These are phyloP conservation scores for Saccharum spontaneum DNA, from an alignment of 176 grass and related monocot genomes.

Conservation along the genomic window DNA sequence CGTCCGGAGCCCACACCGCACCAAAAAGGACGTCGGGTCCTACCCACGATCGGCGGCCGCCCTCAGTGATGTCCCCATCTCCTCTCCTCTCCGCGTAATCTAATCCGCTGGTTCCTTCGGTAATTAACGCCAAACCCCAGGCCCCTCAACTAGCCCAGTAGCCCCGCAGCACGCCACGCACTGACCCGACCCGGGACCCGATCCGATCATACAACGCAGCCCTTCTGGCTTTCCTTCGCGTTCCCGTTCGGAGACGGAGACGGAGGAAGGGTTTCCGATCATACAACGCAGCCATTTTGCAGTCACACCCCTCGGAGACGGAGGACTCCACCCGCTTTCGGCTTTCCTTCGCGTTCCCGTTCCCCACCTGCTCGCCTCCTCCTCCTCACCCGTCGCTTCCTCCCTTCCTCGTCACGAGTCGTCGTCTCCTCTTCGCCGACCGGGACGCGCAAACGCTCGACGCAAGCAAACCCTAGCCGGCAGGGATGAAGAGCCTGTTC, in stretches of 20 bases:
- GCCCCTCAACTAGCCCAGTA: not conserved
- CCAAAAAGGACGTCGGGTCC: not conserved
- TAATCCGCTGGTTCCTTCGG: slow-evolving; percentile 51
- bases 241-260: no score
- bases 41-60: slow-evolving; percentile 31
- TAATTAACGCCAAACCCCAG: slow-evolving; percentile 50
- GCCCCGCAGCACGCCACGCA: not conserved
- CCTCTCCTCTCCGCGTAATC: not conserved
- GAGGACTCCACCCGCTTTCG: slow-evolving; percentile 13
- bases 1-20: not conserved
- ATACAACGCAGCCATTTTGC: not conserved
- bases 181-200: not conserved
- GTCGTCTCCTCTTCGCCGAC: slow-evolving; percentile 17
- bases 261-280: no score
- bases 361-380: not conserved
- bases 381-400: not conserved
- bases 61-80: not conserved
- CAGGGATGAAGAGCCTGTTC: slow-evolving; percentile 86
- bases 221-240: no score
- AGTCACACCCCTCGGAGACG: slow-evolving; percentile 32
- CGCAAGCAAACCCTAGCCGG: not conserved
- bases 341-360: not conserved
- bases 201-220: not conserved
- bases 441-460: not conserved
- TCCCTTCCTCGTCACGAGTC: not conserved